Base-by-base conservation (phyloP, 371 early-diverging fungal species). In the Syncephalastrum racemosum region DNA sequence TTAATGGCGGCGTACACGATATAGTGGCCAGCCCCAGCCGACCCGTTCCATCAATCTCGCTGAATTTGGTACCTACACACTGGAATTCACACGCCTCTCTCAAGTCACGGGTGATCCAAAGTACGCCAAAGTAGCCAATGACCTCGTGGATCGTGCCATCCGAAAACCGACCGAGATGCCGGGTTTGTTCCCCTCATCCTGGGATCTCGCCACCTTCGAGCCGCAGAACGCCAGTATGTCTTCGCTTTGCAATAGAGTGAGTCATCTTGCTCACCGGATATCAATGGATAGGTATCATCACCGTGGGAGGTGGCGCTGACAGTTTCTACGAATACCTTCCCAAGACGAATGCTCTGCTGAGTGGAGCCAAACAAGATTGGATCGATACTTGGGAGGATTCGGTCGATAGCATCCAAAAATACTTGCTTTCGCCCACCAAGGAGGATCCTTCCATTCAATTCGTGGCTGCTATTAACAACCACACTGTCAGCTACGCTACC, bases 301-400 rank as follows among this genome's bases (percentile, higher is more conserved):
- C 77, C 44, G 75, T 76, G 15, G 83, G 82, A 10, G 74, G 74
- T 1, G 81, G 84, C 3, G 90, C 92, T 1, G 96, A 97, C 62
- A 91, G 91, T 58, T 97, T 91, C 67, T 97, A 96, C 69, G 87
- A 91, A 66, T 92, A 90, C 57, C 67, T 89, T 50, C 68, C 87
- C 24, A 90, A 92, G 59, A 76, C 84, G 40, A 84, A 84, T 73
- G 64, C 90, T 14, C 36, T 79, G 6, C 52, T 82, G 62, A 73
- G 68, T 56, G 83, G 73, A 54, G 56, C 79, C 13, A 67, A 77
- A 56, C 72, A 80, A 43, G 61, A 74, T 39, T 59, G 63, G 51
- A 41, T 63, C 27, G 75, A 59, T 54, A 71, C 58, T 57, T 82
- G 73, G 83, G 48, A 51, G n/a, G 60, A 60, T 18, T 53, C 84